These are phyloP conservation scores for Nakazawaea sp. DNA, from an alignment of 805 yeast species.

Conservation along the genomic window DNA sequence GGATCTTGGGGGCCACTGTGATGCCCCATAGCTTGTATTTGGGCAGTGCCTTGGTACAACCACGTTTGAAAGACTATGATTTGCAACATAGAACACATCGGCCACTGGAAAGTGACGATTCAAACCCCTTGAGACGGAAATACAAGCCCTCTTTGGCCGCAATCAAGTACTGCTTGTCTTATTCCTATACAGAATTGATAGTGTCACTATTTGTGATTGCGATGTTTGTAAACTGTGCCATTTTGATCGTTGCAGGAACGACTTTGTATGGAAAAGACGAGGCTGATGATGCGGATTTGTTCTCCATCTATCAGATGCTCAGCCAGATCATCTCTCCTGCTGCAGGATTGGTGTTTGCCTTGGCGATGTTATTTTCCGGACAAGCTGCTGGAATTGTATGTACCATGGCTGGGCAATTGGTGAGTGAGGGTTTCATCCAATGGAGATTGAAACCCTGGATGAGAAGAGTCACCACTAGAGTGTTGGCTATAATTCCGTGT, in stretches of 20 bases:
- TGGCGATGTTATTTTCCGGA: conserved; percentile 73
- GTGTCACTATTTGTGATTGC: conserved; percentile 72
- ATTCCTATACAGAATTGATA: conserved; percentile 59
- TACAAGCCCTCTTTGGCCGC: conserved; percentile 68
- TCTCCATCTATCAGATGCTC: conserved; percentile 59
- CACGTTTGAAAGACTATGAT: conserved; percentile 40
- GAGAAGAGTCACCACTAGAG: conserved; percentile 65
- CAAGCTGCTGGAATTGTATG: conserved; percentile 85
- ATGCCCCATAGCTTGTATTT: conserved; percentile 45
- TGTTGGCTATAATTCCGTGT: conserved; percentile 72
- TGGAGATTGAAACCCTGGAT: conserved; percentile 81
- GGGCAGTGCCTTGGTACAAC: conserved; percentile 43
- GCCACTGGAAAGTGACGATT: conserved; percentile 16
- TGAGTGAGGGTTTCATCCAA: conserved; percentile 75
- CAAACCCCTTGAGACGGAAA: conserved; percentile 26
- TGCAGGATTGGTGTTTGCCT: conserved; percentile 75
- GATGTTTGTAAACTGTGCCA: conserved; percentile 74
- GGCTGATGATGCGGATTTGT: conserved; percentile 68
- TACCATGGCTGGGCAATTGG: conserved; percentile 87
- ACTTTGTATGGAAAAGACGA: conserved; percentile 61
- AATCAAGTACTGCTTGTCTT: conserved; percentile 58
- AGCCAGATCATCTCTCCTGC: conserved; percentile 52
- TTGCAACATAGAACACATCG: conserved; percentile 20
- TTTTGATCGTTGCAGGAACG: conserved; percentile 70
- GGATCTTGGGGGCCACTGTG: conserved; percentile 59